Evolutionary conservation across 1,284 basidiomycete species (phyloP), one percentile per base, ranked within the genome.

Genomic region (Lignosus rhinocerotis): DNA sequence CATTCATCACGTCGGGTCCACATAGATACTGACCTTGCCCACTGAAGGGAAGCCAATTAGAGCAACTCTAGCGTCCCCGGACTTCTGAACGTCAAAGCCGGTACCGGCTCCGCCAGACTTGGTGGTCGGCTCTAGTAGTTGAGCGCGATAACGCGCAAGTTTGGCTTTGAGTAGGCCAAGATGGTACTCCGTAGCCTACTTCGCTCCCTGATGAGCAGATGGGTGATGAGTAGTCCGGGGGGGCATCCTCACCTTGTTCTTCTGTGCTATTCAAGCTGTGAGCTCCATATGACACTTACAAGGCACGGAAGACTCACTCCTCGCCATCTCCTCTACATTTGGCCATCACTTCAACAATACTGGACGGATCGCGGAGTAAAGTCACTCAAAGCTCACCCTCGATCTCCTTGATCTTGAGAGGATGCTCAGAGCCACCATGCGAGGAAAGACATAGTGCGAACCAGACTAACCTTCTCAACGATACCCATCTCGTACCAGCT

Each of bases 1-100:
- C 43, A 25, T 25, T 33, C 32, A 12, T 36, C 53, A 30, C 32
- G 46, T 49, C 45, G 19, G 48, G 51, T 31, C 52, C 25, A 33
- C 48, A 41, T 39, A 19, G 14, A 57, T 48, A 38, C 73, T 53
- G 62, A 82, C 90, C 81, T 94, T 96, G 73, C 95, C 95, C 48
- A 98, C 95, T 10, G 94, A 97, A 0, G 93, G 94, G 73, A 96
- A 96, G 19, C 93, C 96, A 56, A 98, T 98, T 59, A 98, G 77
- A 21, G 93, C 94, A 21, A 98, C 93, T 70, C 94, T 81, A 33
- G 94, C 94, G 76, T 96, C 94, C 61, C 94, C 94, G 19, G 92
- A 92, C 73, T 97, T 97, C 74, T 95, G 88, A 1, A 98, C 94
- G 68, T 96, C 94, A 64, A 96, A 96, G 0, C 94, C 95, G 63